phyloP scores from a whole-genome alignment of 2,329 filamentous ascomycete species.

The Purpureocillium takamizusanense region DNA sequence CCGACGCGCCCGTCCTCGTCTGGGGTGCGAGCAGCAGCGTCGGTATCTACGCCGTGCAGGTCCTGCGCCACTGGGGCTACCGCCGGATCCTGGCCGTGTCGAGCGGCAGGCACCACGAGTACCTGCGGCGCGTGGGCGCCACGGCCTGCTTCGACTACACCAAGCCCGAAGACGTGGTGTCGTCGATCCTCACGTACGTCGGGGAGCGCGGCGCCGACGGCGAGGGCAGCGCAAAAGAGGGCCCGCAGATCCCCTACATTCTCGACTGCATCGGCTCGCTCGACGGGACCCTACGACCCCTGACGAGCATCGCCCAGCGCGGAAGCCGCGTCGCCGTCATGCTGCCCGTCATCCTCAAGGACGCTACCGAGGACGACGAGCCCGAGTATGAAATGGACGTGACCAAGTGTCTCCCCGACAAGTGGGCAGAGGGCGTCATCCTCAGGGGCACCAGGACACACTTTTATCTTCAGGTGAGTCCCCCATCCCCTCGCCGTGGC shows the following conservation, averaged over 20 bases:
- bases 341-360: constrained; percentile 48
- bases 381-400: constrained; percentile 49
- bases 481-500: background rate
- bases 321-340: constrained; percentile 48
- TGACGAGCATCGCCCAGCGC: constrained; percentile 38
- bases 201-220: constrained; percentile 6
- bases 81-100: constrained; percentile 38
- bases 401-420: constrained; percentile 20
- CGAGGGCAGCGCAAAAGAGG: no score
- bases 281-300: constrained; percentile 34
- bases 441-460: constrained; percentile 39
- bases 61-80: constrained; percentile 44
- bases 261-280: constrained; percentile 48
- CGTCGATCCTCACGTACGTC: constrained; percentile 17
- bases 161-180: constrained; percentile 22
- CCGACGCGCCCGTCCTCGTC: constrained; percentile 32
- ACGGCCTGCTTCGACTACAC: constrained; percentile 38
- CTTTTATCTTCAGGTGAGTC: constrained; percentile 16
- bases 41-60: constrained; percentile 39
- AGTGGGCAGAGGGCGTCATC: constrained; percentile 44
- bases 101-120: constrained; percentile 33
- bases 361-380: constrained; percentile 34
- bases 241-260: constrained; percentile 32
- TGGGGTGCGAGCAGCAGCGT: constrained; percentile 46
- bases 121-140: constrained; percentile 34